Base-by-base conservation (phyloP, 2,329 filamentous ascomycete species). In the Exophiala sideris region DNA sequence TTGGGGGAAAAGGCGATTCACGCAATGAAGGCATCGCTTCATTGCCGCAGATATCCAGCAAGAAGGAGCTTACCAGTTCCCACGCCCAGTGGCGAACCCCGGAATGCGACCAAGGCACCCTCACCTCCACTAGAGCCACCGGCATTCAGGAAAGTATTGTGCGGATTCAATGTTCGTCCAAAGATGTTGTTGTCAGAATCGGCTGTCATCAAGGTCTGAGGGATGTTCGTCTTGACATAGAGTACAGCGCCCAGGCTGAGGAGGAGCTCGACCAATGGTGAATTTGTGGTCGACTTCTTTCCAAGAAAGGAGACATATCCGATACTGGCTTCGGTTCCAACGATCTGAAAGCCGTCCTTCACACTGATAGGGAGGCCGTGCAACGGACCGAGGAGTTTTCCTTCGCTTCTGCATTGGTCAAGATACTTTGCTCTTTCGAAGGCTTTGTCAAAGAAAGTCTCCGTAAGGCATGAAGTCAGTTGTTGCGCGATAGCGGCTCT, bases 201-300 rank as follows among this genome's bases (percentile, higher is more conserved):
- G 11, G 63, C 64, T 1, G 67, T 67, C 75, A 79, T 76, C 59
- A 82, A 71, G 0, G 77, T 80, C 56, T 79, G 76, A 2, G 80
- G 79, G 1, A 82, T 66, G 55, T 81, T 81, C 3, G 79, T 82
- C 65, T 82, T 80, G 64, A 81, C 73, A 51, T 54, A 61, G 34
- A 54, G 49, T 2, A 64, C 57, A 1, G 79, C 78, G 4, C 78
- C 78, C 3, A 72, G 68, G 11, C 64, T 62, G 2, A 77, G 66
- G 10, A 81, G 63, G 20, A 75, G 60, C 10, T 64, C 58, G 11
- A 68, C 67, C 21, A 70, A 51, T 2, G 66, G 62, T 34, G 63
- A 64, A 5, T 65, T 65, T 3, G 46, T 56, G 11, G 52, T 42
- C 1, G 68, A 66, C 1, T 66, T 67, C 38, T 67, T 66, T 18